Evolutionary conservation across 495 filamentous ascomycete genomes (phyloP), one percentile per base, ranked within the genome.

Genomic region (Lasiosphaeria miniovina): DNA sequence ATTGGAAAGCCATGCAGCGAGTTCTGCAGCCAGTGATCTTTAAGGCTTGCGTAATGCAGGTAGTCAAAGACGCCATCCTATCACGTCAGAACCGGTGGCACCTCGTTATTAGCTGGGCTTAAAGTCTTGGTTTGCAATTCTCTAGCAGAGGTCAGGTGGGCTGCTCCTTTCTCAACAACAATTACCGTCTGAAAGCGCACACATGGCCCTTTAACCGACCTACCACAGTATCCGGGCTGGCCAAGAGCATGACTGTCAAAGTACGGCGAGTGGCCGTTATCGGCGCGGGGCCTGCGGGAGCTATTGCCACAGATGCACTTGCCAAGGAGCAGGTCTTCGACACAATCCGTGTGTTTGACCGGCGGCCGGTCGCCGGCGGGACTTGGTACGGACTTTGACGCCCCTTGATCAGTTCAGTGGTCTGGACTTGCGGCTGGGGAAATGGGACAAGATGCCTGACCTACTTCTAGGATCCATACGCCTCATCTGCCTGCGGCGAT

Each of bases 231-330:
- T 10, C 31, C 8, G 33, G 3, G 4, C 12, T 0, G 11, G 5
- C 52, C 5, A 14, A 12, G 36, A 58, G 4, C 45, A 65, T 61
- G 63, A 5, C 48, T 0, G 7, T 36, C 48, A 59, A 62, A 32
- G 62, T 74, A 36, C 81, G 79, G 54, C 72, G 74, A 31, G 77
- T 86, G 14, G 85, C 85, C 36, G 76, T 87, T 10, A 85, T 87
- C 63, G 84, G 85, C 31, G 77, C 81, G 3, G 84, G 84, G 2
- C 85, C 85, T 6, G 71, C 83, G 1, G 83, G 84, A 7, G 82
- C 81, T 52, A 84, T 86, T 61, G 74, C 82, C 0, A 77, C 84
- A 4, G 82, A 86, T 72, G 84, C 85, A 0, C 68, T 87, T n/a
- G 74, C 74, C 49, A 79, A 85, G 65, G 85, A 86, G 65, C 74